Evolutionary conservation across 2,329 filamentous ascomycete genomes (phyloP).

Genomic region (Xylaria polymorpha): DNA sequence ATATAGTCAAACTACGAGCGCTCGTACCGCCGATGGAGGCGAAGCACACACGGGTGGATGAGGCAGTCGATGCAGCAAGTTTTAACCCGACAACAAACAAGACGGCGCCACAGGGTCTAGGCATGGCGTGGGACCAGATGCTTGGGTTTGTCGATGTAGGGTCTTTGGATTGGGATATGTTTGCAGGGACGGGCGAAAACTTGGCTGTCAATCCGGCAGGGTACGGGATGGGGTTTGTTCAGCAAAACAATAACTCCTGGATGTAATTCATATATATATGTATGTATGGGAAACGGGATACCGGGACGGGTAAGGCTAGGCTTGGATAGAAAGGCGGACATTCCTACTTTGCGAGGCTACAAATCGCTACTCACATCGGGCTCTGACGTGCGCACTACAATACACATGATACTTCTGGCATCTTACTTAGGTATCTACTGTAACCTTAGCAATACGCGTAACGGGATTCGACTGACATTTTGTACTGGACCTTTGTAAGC

Average conservation of each 20-base stretch:
- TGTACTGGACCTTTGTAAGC: no score
- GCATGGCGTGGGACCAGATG: constrained; percentile 51
- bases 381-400: neutral
- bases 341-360: constrained; percentile 4
- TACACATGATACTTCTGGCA: neutral
- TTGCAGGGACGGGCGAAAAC: constrained; percentile 40
- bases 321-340: neutral
- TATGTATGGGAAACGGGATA: neutral
- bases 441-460: neutral
- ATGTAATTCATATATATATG: constrained; percentile 26
- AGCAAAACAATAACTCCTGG: constrained; percentile 31
- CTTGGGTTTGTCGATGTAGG: constrained; percentile 48
- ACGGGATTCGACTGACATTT: neutral
- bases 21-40: constrained; percentile 55
- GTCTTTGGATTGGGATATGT: constrained; percentile 50
- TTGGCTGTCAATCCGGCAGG: constrained; percentile 18
- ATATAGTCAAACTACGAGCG: constrained; percentile 58
- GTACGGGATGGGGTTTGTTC: constrained; percentile 40
- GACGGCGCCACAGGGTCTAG: constrained; percentile 27
- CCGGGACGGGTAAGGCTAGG: constrained; percentile 5
- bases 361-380: constrained; percentile 34
- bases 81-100: constrained; percentile 16
- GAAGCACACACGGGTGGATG: constrained; percentile 46
- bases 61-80: constrained; percentile 33
- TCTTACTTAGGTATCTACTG: neutral